Percentiles rank a stretch among this genome's conserved stretches.
These are phyloP conservation scores for Symbiodinium natans DNA, from an alignment of 73 alveolate genomes.

Conservation along the genomic window DNA sequence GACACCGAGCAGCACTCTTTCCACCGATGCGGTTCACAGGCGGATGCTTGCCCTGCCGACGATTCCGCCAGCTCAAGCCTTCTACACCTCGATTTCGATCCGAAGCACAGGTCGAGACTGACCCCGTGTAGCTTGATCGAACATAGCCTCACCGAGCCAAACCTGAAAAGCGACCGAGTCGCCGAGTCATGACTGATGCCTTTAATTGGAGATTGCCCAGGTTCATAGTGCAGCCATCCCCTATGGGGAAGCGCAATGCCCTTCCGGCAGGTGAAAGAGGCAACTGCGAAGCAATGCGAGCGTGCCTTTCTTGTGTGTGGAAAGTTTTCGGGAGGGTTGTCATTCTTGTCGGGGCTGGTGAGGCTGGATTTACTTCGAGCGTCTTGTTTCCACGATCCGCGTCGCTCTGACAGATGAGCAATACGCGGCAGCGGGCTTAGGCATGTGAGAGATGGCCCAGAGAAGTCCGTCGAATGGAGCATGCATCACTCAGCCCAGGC, in stretches of 20 bases:
- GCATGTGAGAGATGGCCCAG: no score
- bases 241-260: constrained; percentile 71
- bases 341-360: background rate
- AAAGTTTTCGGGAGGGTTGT: no score
- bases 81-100: background rate
- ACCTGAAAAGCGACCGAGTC: no score
- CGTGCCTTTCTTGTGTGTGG: no score
- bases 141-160: no score
- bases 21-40: no score
- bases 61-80: background rate
- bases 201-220: background rate
- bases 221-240: constrained; percentile 80
- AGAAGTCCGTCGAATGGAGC: no score
- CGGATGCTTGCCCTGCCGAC: background rate
- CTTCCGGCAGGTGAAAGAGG: constrained; percentile 71
- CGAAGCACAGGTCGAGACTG: background rate
- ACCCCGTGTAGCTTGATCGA: background rate
- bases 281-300: background rate
- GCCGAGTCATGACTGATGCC: no score
- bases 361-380: constrained; percentile 88
- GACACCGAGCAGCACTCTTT: no score
- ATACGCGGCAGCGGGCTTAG: constrained; percentile 22
- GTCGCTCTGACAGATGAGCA: constrained; percentile 86
- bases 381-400: constrained; percentile 67
- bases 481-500: constrained; percentile 23